Percentiles rank a stretch among this genome's conserved stretches.
Conservation (phyloP, 495 filamentous ascomycete species). For the Trichocladium uniseriatum region DNA sequence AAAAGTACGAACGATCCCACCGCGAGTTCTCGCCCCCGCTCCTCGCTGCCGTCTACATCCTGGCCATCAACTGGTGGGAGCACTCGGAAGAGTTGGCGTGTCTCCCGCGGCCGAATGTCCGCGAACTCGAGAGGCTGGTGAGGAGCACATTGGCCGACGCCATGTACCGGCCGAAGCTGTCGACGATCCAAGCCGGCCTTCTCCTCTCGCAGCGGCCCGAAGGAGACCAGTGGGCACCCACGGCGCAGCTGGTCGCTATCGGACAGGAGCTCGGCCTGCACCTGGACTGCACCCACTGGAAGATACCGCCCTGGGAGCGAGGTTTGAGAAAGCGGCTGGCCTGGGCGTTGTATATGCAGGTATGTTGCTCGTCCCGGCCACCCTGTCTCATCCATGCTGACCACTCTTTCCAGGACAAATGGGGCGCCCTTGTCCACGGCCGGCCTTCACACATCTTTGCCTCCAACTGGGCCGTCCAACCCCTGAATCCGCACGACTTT, state of each 20-base stretch:
- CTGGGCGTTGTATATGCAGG: slow-evolving; percentile 75
- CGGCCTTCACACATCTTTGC: slow-evolving; percentile 74
- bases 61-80: slow-evolving; percentile 85
- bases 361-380: neutral
- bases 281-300: slow-evolving; percentile 79
- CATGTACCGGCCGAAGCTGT: slow-evolving; percentile 78
- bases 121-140: slow-evolving; percentile 68
- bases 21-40: slow-evolving; percentile 74
- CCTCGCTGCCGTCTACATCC: slow-evolving; percentile 79
- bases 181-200: slow-evolving; percentile 85
- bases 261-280: slow-evolving; percentile 80
- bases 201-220: slow-evolving; percentile 82
- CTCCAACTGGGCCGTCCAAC: slow-evolving; percentile 74
- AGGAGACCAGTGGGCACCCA: slow-evolving; percentile 75
- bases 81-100: slow-evolving; percentile 57
- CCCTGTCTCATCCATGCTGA: neutral
- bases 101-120: slow-evolving; percentile 60
- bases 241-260: slow-evolving; percentile 72
- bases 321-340: slow-evolving; percentile 75
- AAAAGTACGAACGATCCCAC: slow-evolving; percentile 69
- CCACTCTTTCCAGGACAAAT: slow-evolving; percentile 60
- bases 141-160: slow-evolving; percentile 63
- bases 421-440: slow-evolving; percentile 78
- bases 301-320: slow-evolving; percentile 79
- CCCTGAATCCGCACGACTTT: slow-evolving; percentile 61